A percentile compares a stretch with the other conserved stretches of the same genome.
phyloP scores from a whole-genome alignment of 148 eudicot species.

The Pharnaceum exiguum region DNA sequence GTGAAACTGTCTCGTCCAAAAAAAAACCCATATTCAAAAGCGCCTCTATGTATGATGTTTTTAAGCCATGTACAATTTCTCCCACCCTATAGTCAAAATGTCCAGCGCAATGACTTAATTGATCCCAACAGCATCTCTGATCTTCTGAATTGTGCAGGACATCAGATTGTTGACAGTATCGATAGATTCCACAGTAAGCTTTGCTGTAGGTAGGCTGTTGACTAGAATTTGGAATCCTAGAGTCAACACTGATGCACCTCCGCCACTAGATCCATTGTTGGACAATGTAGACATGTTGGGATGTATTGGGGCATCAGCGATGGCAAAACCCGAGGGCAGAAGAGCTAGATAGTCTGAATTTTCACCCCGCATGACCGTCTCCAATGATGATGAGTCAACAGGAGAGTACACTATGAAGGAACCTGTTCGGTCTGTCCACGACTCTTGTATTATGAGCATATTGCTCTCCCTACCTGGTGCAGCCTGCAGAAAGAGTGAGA shows the following conservation, averaged over 20 bases:
- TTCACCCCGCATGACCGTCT: constrained; percentile 31
- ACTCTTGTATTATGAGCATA: constrained; percentile 43
- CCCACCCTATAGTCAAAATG: not conserved
- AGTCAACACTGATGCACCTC: constrained; percentile 44
- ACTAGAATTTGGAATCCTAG: constrained; percentile 67
- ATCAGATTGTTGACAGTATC: constrained; percentile 51
- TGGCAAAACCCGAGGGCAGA: constrained; percentile 74
- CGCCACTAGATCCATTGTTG: not conserved
- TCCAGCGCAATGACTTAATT: constrained; percentile 2
- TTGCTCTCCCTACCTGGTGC: constrained; percentile 28
- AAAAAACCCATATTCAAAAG: constrained; percentile 1
- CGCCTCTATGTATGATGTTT: constrained; percentile 16
- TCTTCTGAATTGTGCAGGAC: constrained; percentile 50
- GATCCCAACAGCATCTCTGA: constrained; percentile 38
- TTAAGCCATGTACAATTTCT: constrained; percentile 23
- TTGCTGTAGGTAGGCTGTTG: constrained; percentile 37
- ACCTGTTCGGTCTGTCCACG: constrained; percentile 33
- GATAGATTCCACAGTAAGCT: constrained; percentile 61
- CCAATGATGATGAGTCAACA: constrained; percentile 28
- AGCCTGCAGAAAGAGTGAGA: constrained; percentile 22
- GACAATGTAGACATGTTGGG: constrained; percentile 6
- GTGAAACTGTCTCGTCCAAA: constrained; percentile 9
- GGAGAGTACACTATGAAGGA: constrained; percentile 39
- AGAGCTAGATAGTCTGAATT: constrained; percentile 48
- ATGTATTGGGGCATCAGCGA: constrained; percentile 24